These are phyloP conservation scores for Fraxinus floribunda DNA, from an alignment of 305 asterid genomes.

Conservation along the genomic window DNA sequence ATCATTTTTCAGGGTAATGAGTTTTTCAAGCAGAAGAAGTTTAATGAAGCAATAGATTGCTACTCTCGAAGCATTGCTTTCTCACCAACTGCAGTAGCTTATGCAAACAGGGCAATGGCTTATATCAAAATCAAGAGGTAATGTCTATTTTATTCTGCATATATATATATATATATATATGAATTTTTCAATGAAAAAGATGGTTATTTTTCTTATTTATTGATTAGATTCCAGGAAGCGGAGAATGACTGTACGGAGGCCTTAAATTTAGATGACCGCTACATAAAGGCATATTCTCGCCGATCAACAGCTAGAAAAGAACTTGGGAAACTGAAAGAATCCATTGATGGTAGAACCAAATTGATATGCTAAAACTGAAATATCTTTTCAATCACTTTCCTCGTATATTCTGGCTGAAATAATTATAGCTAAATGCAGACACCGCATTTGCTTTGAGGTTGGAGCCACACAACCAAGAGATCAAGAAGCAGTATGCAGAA, in stretches of 20 bases:
- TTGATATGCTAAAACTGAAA: constrained; percentile 13
- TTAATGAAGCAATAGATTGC: constrained; percentile 86
- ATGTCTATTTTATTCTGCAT: constrained; percentile 7
- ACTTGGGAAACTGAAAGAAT: constrained; percentile 83
- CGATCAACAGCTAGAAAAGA: constrained; percentile 90
- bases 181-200: neutral
- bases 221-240: constrained; percentile 75
- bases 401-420: constrained; percentile 27
- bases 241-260: constrained; percentile 95
- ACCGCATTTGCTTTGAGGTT: constrained; percentile 81
- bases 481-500: constrained; percentile 79
- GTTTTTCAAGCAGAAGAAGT: constrained; percentile 77
- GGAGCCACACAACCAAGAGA: constrained; percentile 89
- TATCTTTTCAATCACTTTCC: constrained; percentile 13
- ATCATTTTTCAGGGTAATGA: constrained; percentile 69
- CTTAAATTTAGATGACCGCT: constrained; percentile 81
- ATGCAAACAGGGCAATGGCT: constrained; percentile 96
- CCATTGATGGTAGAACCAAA: constrained; percentile 64
- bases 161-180: neutral
- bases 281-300: constrained; percentile 93
- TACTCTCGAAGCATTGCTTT: constrained; percentile 95
- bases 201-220: constrained; percentile 19
- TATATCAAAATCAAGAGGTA: constrained; percentile 80
- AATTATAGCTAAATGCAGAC: constrained; percentile 51
- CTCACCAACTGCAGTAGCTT: constrained; percentile 88